phyloP scores from a whole-genome alignment of 2,329 filamentous ascomycete species.

The Fusarium albidum region DNA sequence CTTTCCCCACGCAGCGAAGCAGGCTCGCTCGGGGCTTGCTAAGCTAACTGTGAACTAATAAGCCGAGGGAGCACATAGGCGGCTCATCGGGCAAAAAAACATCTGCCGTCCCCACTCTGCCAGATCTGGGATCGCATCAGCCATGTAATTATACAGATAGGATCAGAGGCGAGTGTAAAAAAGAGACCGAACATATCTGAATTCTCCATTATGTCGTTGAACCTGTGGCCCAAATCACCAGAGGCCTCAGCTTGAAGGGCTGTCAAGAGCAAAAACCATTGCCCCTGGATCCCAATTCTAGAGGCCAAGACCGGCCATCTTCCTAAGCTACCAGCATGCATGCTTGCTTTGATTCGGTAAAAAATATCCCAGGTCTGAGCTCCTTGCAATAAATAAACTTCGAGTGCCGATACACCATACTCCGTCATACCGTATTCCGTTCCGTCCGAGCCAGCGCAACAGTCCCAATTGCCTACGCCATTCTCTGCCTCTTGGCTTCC shows the following conservation, averaged over 20 bases:
- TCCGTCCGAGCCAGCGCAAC: neutral
- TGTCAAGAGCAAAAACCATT: neutral
- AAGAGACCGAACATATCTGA: neutral
- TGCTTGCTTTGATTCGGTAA: constrained; percentile 14
- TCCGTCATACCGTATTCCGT: constrained; percentile 11
- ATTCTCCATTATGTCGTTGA: neutral
- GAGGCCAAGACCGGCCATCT: constrained; percentile 1
- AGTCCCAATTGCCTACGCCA: constrained; percentile 39
- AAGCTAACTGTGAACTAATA: constrained; percentile 39
- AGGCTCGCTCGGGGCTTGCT: constrained; percentile 61
- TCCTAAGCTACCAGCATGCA: constrained; percentile 11
- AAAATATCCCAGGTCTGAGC: constrained; percentile 32
- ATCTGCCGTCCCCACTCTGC: constrained; percentile 7
- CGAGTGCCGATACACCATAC: constrained; percentile 28
- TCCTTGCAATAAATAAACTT: constrained; percentile 24
- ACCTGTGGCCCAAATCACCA: neutral
- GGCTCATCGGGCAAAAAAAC: neutral
- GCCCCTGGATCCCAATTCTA: constrained; percentile 4
- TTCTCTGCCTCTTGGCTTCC: constrained; percentile 64
- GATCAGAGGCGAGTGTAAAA: neutral
- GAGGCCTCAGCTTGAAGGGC: neutral
- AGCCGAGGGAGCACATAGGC: neutral
- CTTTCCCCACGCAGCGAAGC: constrained; percentile 59
- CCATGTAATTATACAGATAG: constrained; percentile 27
- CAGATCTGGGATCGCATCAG: neutral